phyloP scores from a whole-genome alignment of 1,284 basidiomycete species.

The Tilletia walkeri region DNA sequence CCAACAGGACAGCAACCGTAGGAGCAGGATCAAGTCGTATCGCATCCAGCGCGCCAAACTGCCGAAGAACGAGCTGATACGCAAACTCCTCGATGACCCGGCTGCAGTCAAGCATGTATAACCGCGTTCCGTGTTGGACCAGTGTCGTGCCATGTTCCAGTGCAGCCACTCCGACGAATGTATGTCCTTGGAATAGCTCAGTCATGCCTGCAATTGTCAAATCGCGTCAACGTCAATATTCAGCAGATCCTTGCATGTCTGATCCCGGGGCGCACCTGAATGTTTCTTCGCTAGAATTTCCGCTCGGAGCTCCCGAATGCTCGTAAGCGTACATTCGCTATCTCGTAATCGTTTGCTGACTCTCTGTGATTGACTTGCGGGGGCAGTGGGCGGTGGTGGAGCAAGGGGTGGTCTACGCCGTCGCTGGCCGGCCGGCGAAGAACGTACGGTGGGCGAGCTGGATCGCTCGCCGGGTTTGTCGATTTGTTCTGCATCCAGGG shows the following conservation, averaged over 20 bases:
- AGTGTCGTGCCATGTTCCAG: conserved; percentile 71
- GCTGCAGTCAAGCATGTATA: conserved; percentile 83
- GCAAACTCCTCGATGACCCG: conserved; percentile 74
- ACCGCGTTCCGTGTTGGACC: conserved; percentile 80
- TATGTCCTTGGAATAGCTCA: conserved; percentile 80
- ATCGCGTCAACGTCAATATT: background rate
- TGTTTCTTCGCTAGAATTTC: conserved; percentile 67
- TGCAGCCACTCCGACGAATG: conserved; percentile 91
- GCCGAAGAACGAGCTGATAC: conserved; percentile 86
- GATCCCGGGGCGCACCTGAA: background rate
- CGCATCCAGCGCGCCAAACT: conserved; percentile 79
- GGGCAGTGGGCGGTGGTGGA: conserved; percentile 37
- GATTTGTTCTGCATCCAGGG: background rate
- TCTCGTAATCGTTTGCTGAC: conserved; percentile 65
- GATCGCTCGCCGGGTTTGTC: conserved; percentile 22
- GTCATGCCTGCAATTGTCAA: conserved; percentile 65
- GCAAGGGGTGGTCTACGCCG: conserved; percentile 55
- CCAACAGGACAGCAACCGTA: conserved; percentile 68
- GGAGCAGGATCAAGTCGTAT: conserved; percentile 81
- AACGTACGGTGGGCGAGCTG: background rate
- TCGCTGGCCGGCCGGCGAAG: background rate
- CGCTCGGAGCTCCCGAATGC: conserved; percentile 70
- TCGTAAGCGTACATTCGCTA: conserved; percentile 75
- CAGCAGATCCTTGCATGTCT: background rate
- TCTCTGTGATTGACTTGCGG: background rate